Base-by-base conservation (phyloP, 148 eudicot species). In the Camellia sinensis region DNA sequence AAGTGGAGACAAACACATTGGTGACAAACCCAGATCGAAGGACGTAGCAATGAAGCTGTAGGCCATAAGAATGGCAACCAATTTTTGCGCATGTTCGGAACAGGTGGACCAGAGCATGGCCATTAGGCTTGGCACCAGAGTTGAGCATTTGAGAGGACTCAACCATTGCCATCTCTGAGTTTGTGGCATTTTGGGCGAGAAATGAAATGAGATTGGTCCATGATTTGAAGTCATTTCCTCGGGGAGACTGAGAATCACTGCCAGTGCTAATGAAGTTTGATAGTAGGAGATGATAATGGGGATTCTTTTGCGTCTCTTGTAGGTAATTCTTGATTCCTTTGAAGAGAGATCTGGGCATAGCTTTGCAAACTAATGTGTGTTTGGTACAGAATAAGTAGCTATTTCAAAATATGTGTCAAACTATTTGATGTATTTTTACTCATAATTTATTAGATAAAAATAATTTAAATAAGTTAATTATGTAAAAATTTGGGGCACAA, bases 41-140 rank as follows among this genome's bases (percentile, higher is more conserved):
- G 72, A 78, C 75, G 54, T 76, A 78, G 81, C 83, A 88, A 78
- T 95, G 98, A 68, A 92, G 95, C 84, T 93, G 90, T 76, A 86
- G 66, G 15, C 92, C 94, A 48, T 66, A 68, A 13, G 41, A 82
- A 84, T 79, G 61, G 7, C 19, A 44, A n/a, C 89, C 84, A 57
- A 74, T 74, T 15, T 60, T 82, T 0, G 86, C 84, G 81, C 84
- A 89, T 57, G 77, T 62, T 79, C 91, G 89, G 70, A 87, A 90
- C 61, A 86, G 74, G 62, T 84, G 88, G 60, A 93, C 89, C 71
- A 91, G 76, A 67, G 80, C 59, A 67, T 87, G 65, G 78, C 79
- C 86, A 81, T 87, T 75, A 43, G 81, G 88, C 73, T 85, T 81
- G 10, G 50, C 43, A 41, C 80, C 84, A 59, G 68, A 54, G 62